Conservation (phyloP, 73 alveolate genomes). For the Tetrahymena thermophila region DNA sequence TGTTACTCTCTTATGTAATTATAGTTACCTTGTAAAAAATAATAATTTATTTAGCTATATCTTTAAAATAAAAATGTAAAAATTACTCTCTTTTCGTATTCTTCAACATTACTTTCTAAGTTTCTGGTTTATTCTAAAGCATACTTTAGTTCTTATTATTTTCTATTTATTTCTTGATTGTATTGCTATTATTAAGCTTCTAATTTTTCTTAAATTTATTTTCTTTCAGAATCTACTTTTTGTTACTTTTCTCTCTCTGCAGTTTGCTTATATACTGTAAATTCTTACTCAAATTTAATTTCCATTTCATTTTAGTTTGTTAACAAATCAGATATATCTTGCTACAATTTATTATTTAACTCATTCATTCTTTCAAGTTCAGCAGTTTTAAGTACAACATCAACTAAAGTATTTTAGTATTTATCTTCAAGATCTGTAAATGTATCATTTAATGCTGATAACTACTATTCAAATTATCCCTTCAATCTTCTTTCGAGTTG, state of each 20-base stretch:
- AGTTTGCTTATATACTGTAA: too few relatives aligned
- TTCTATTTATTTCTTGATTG: background rate
- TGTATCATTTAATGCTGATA: background rate
- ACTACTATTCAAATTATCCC: background rate
- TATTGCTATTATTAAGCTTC: background rate
- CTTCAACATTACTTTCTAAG: background rate
- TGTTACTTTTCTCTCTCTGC: background rate
- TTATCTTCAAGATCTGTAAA: too few relatives aligned
- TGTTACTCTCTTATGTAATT: background rate
- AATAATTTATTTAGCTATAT: too few relatives aligned
- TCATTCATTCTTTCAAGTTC: background rate
- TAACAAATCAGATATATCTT: background rate
- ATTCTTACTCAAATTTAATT: background rate
- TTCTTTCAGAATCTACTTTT: background rate
- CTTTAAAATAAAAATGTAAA: too few relatives aligned
- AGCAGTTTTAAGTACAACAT: background rate
- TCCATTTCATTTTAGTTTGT: background rate
- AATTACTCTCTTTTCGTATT: background rate
- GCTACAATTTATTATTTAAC: too few relatives aligned
- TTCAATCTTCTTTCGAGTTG: background rate
- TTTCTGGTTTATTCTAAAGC: background rate
- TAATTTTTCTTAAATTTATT: too few relatives aligned
- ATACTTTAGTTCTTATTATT: background rate
- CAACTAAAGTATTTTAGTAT: background rate
- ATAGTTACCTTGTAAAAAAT: background rate